Evolutionary conservation across 2,329 filamentous ascomycete genomes (phyloP).

Genomic region (Talaromyces sp.): DNA sequence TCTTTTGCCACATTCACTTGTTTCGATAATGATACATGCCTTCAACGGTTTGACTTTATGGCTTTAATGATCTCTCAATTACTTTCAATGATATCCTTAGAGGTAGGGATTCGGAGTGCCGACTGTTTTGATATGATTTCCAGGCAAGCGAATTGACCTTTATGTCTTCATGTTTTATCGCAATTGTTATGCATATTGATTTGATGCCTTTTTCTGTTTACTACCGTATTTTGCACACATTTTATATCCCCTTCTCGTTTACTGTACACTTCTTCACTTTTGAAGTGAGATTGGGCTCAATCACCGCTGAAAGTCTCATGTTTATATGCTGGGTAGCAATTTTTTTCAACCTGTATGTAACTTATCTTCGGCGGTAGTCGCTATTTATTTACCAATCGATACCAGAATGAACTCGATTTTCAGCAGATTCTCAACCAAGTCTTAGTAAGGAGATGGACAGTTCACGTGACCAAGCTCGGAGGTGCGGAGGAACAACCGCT

Average conservation of each 20-base stretch:
- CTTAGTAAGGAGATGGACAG: no score
- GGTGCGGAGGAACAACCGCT: neutral
- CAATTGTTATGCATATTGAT: constrained; percentile 7
- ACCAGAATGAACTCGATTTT: neutral
- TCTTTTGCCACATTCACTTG: neutral
- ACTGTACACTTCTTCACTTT: neutral
- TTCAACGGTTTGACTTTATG: constrained; percentile 4
- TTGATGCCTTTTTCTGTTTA: constrained; percentile 7
- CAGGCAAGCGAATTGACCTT: constrained; percentile 7
- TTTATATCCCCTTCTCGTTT: neutral
- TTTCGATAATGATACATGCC: constrained; percentile 2
- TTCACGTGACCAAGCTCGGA: neutral
- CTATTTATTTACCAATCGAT: neutral
- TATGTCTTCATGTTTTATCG: neutral
- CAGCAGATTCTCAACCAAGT: neutral
- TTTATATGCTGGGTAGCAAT: constrained; percentile 1
- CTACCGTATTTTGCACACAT: constrained; percentile 7
- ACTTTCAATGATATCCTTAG: constrained; percentile 17
- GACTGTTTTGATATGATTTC: constrained; percentile 1
- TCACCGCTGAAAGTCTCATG: constrained; percentile 3
- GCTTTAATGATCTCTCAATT: constrained; percentile 12
- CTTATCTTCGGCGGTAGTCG: neutral
- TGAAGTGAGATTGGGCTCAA: neutral
- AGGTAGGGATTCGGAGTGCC: constrained; percentile 9
- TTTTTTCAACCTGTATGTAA: constrained; percentile 15